Evolutionary conservation across 169 alveolate genomes (phyloP), one percentile per base, ranked within the genome.

Genomic region (Plasmodium cynomolgi): DNA sequence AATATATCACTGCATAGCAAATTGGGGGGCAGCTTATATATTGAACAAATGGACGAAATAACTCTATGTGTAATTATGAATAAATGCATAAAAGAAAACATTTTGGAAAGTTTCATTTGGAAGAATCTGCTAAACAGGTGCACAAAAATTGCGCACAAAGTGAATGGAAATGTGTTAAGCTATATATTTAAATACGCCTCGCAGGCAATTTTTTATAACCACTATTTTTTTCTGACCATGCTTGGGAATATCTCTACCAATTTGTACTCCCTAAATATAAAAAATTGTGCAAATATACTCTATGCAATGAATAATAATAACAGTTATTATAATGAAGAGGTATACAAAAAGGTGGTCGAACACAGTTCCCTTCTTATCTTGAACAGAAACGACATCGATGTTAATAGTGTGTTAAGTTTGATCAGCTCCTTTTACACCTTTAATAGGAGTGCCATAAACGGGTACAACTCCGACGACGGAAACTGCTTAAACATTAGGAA

Each of bases 11-110:
- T 84, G 37, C 86, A 93, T 39, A 90, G 72, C 26, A 93, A 96
- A 72, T 96, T 95, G 50, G 98, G 98, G 11, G 98, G 98, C 3
- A 72, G 97, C 37, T 75, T 96, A 44, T 97, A 97, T 72, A 86
- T 97, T 68, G 95, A 96, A 41, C 96, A 94, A 31, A 97, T 97
- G 98, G 98, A 97, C 50, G 96, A 96, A 33, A 80, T 95, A 17
- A 97, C 98, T 23, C 91, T 81, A 94, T 74, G 95, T 58, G 88
- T 95, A 96, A 93, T 96, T 75, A 94, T 96, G 72, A 84, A 96
- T 73, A 93, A 96, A 34, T 95, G 97, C 56, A 92, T 96, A 81
- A 95, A 90, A 74, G 93, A 95, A 75, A 95, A 83, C 23, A 95
- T 96, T 34, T 34, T 81, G 54, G 97, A 96, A 33, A 83, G 93